Evolutionary conservation across 331 rosid genomes (phyloP).

Genomic region (Prunus yedoensis): DNA sequence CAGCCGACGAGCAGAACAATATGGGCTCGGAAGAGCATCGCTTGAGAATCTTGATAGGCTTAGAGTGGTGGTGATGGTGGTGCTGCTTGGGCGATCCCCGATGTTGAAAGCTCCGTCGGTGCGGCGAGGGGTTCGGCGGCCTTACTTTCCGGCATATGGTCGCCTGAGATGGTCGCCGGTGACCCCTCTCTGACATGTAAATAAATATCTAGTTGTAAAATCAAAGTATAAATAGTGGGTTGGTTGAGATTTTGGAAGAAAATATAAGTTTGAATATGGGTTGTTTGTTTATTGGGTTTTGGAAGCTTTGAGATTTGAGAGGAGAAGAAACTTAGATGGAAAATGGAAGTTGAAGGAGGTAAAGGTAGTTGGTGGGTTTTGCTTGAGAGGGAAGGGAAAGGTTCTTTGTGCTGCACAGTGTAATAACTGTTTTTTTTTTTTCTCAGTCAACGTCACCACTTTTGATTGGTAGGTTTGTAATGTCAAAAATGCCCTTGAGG

Average conservation of each 20-base stretch:
- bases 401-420: not conserved
- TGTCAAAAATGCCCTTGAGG: not conserved
- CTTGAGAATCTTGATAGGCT: slow-evolving; percentile 36
- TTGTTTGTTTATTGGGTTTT: not conserved
- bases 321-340: not conserved
- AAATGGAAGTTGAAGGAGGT: not conserved
- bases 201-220: not conserved
- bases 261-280: too few relatives aligned
- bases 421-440: not conserved
- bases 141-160: slow-evolving; percentile 24
- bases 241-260: not conserved
- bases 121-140: slow-evolving; percentile 49
- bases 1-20: slow-evolving; percentile 14
- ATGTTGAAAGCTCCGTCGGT: slow-evolving; percentile 23
- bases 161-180: slow-evolving; percentile 32
- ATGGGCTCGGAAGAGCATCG: slow-evolving; percentile 73
- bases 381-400: not conserved
- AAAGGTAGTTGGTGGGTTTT: not conserved
- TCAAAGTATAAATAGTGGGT: not conserved
- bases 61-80: slow-evolving; percentile 16
- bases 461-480: not conserved
- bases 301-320: not conserved
- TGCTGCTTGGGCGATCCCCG: slow-evolving; percentile 32
- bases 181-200: slow-evolving; percentile 48
- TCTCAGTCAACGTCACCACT: not conserved